Evolutionary conservation across 306 rosid genomes (phyloP), one percentile per base, ranked within the genome.

Genomic region (Cicer judaicum): DNA sequence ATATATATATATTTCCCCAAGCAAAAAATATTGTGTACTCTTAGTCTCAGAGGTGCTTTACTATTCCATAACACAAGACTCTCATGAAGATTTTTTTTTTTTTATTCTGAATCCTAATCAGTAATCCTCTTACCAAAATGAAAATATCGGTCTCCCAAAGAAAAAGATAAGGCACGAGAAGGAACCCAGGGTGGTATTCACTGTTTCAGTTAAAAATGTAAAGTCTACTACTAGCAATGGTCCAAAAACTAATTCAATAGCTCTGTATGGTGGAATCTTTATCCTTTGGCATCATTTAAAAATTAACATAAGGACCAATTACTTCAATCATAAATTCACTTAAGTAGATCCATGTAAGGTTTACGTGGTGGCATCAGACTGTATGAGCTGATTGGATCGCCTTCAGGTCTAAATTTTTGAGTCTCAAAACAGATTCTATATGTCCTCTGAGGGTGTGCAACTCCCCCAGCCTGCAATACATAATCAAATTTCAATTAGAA

Each of bases 391-490:
- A 59, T 80, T 78, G 81, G 67, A 91, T 78, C 18, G 60, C 24
- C 19, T 19, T 73, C 38, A 48, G 65, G 79, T 89, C 91, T 71
- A 91, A 79, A 2, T 86, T 91, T 52, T 91, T 91, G 13, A 91
- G 94, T 82, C 95, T 89, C 53, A 81, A 43, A 16, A 89, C 89
- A 43, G 92, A 91, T 48, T 91, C 92, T 68, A 91, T 76, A 74
- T 91, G 95, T 70, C 97, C 97, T 81, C 86, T 89, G 44, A 91
- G 81, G 13, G 87, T 86, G 84, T 91, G 88, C 4, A 87, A 49
- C 80, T 91, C 95, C 61, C 97, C 89, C 54, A 91, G 80, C 85
- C 97, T 90, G 93, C 83, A 61, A 77, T 76, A 29, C 52, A 42
- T 72, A 38, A 43, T 70, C 5, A 29, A 29, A 41, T 49, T 49